Evolutionary conservation across 192 early-diverging fungal species (phyloP), one percentile per base, ranked within the genome.

Genomic region (Coemansia sp.): DNA sequence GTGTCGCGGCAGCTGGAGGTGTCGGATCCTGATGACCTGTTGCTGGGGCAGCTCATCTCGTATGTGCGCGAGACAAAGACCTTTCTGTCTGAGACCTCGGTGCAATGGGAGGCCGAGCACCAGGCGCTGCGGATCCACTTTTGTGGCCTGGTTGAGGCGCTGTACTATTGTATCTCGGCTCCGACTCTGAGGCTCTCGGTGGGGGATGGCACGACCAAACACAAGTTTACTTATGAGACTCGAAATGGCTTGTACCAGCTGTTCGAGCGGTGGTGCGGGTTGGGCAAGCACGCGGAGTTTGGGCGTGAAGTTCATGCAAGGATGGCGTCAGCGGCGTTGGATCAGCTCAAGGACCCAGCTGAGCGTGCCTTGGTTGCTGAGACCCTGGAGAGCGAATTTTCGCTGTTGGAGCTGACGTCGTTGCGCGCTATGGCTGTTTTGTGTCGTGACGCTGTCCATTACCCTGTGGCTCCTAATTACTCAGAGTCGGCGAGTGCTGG

Each of bases 231-330:
- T 0, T 93, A 92, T 78, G 93, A 96, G 63, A 86, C 90, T 1
- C 87, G 97, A 43, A 76, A 88, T 16, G 86, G 84, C 2, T 65
- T 97, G 40, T 99, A 96, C 80, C 85, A 86, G 63, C 80, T 97
- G 54, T 93, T 97, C 85, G 95, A 96, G 78, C 86, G 91, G 24
- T 99, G 97, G 97, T 94, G 95, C 78, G 91, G 96, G 9, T 88
- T 93, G 73, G 96, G 96, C 3, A 76, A 80, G 29, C 85, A 86
- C 51, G 77, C 88, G 0, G 85, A 79, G 0, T 42, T 69, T 13
- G 86, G 88, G 20, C 79, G 88, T 0, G 91, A 95, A 9, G 66
- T 86, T 0, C 91, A 96, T 62, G 85, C 80, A 7, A 86, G 86
- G 33, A 89, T 94, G 89, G 91, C 95, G 64, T 66, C 70, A 0